Evolutionary conservation across 2,329 filamentous ascomycete species (phyloP).

Genomic region (Fusarium paranaense): DNA sequence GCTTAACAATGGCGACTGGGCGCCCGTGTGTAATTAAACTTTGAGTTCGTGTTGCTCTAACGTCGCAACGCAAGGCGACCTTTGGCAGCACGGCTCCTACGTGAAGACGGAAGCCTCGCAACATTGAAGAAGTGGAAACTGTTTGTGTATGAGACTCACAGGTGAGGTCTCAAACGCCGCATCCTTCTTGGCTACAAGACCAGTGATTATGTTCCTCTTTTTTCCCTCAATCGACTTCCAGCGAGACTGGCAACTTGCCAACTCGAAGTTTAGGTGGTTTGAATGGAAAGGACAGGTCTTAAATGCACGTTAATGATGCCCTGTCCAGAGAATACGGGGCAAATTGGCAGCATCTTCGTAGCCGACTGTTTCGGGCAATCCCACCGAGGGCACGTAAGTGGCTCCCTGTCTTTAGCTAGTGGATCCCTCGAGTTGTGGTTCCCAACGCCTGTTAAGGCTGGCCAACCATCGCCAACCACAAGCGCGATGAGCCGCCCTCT

Average conservation of each 20-base stretch:
- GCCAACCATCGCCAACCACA: neutral
- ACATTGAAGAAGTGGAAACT: neutral
- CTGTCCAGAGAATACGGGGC: neutral
- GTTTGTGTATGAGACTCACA: neutral
- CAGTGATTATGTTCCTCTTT: neutral
- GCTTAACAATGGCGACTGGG: neutral
- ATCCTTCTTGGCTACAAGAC: too few relatives aligned
- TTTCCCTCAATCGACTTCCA: neutral
- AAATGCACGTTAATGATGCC: neutral
- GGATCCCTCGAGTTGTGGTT: neutral
- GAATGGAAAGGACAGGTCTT: neutral
- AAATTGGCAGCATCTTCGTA: neutral
- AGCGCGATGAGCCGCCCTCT: constrained; percentile 2
- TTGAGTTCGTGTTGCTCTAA: neutral
- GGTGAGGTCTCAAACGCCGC: neutral
- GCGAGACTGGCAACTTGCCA: neutral
- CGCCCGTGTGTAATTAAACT: neutral
- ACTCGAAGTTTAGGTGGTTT: neutral
- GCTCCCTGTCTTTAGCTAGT: neutral
- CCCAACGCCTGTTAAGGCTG: neutral
- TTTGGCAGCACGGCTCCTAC: neutral
- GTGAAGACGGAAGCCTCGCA: neutral
- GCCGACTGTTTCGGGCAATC: neutral
- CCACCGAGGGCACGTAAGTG: neutral
- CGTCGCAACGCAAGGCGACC: neutral